Evolutionary conservation across 2,329 filamentous ascomycete species (phyloP).

Genomic region (Sordariomycetes sp.): DNA sequence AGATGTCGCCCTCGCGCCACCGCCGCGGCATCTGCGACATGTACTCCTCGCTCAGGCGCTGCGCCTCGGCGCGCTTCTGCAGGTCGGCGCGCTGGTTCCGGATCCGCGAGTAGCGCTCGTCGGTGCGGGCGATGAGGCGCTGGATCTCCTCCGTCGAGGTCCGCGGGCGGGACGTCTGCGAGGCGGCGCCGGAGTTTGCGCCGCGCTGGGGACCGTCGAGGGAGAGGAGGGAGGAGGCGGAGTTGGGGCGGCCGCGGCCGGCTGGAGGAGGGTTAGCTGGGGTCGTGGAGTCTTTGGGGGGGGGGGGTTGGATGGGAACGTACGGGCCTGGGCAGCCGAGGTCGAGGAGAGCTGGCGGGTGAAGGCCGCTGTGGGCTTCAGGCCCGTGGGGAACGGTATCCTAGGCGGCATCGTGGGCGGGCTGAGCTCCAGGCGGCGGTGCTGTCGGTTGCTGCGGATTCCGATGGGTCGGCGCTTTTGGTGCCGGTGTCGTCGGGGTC

Average conservation of each 20-base stretch:
- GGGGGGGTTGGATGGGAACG: not conserved
- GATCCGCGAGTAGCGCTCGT: constrained; percentile 7
- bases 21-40: constrained; percentile 52
- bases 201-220: constrained; percentile 10
- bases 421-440: not conserved
- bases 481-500: not conserved
- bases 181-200: not conserved
- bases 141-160: constrained; percentile 8
- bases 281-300: not conserved
- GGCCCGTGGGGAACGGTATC: not conserved
- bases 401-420: constrained; percentile 2
- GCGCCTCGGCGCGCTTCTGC: constrained; percentile 8
- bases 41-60: constrained; percentile 35
- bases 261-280: not conserved
- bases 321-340: not conserved
- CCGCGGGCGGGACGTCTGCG: constrained; percentile 9
- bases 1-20: constrained; percentile 72
- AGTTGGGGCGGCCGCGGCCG: constrained; percentile 6
- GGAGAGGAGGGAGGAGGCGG: constrained; percentile 12
- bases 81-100: constrained; percentile 10
- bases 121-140: constrained; percentile 10
- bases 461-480: not conserved
- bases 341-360: constrained; percentile 1
- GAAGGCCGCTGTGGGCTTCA: constrained; percentile 1
- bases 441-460: not conserved